Conservation (phyloP, 1,284 basidiomycete species). For the Calocybe gambosa region DNA sequence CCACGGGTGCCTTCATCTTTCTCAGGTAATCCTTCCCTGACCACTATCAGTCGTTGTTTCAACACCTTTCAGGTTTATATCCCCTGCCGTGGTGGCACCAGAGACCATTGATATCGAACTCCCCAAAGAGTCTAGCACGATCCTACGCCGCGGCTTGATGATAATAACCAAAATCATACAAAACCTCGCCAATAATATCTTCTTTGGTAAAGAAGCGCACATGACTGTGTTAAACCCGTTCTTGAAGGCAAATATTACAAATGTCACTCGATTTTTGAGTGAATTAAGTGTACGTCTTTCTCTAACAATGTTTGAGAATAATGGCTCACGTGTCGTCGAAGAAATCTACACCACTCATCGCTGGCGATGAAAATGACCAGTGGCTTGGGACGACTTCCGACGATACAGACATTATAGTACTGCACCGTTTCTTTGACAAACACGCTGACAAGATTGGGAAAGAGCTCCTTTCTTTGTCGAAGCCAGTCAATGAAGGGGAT, state of each 20-base stretch:
- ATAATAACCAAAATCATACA: slow-evolving; percentile 88
- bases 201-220: slow-evolving; percentile 84
- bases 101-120: slow-evolving; percentile 80
- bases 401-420: slow-evolving; percentile 73
- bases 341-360: slow-evolving; percentile 47
- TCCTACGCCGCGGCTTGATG: slow-evolving; percentile 71
- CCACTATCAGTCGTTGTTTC: slow-evolving; percentile 5
- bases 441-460: slow-evolving; percentile 83
- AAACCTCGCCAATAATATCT: slow-evolving; percentile 88
- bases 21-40: slow-evolving; percentile 47
- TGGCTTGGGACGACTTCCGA: slow-evolving; percentile 72
- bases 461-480: slow-evolving; percentile 69
- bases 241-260: slow-evolving; percentile 69
- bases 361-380: slow-evolving; percentile 58
- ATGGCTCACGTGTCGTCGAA: slow-evolving; percentile 22
- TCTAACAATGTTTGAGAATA: not conserved
- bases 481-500: slow-evolving; percentile 55
- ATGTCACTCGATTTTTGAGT: slow-evolving; percentile 78
- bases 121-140: slow-evolving; percentile 49
- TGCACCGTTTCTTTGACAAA: slow-evolving; percentile 79
- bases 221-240: slow-evolving; percentile 82
- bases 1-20: slow-evolving; percentile 89
- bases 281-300: slow-evolving; percentile 62
- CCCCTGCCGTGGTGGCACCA: slow-evolving; percentile 82
- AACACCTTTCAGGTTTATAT: slow-evolving; percentile 56